Evolutionary conservation across 1,284 basidiomycete genomes (phyloP).

Genomic region (Trametes versicolor): DNA sequence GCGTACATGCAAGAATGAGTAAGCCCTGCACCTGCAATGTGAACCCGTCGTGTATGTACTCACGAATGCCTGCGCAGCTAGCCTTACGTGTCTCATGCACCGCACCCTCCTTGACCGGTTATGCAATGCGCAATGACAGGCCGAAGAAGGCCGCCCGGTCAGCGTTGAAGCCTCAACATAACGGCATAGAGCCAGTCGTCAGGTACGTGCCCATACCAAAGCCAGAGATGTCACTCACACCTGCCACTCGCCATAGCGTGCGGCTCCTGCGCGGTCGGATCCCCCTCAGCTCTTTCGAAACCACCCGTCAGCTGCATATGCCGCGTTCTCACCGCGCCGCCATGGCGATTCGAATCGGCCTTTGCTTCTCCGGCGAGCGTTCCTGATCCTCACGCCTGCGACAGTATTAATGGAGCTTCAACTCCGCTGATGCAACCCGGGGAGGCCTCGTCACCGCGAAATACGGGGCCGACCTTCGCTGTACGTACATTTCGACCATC

Average conservation of each 20-base stretch:
- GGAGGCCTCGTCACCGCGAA: slow-evolving; percentile 9
- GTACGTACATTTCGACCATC: background rate
- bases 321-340: background rate
- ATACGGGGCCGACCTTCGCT: slow-evolving; percentile 9
- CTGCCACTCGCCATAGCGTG: slow-evolving; percentile 6
- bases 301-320: background rate
- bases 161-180: background rate
- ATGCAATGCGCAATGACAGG: background rate
- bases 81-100: slow-evolving; percentile 3
- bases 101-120: background rate
- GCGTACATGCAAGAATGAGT: background rate
- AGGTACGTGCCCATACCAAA: slow-evolving; percentile 5
- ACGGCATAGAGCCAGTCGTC: slow-evolving; percentile 1
- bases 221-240: background rate
- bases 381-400: slow-evolving; percentile 14
- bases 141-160: background rate
- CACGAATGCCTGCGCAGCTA: background rate
- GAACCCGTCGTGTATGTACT: background rate
- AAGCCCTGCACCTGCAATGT: background rate
- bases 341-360: slow-evolving; percentile 11
- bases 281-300: background rate
- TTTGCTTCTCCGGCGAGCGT: background rate
- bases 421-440: slow-evolving; percentile 21
- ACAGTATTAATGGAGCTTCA: background rate
- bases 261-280: slow-evolving; percentile 15